Evolutionary conservation across 345 rosid genomes (phyloP).

Genomic region (Erucastrum elatum): DNA sequence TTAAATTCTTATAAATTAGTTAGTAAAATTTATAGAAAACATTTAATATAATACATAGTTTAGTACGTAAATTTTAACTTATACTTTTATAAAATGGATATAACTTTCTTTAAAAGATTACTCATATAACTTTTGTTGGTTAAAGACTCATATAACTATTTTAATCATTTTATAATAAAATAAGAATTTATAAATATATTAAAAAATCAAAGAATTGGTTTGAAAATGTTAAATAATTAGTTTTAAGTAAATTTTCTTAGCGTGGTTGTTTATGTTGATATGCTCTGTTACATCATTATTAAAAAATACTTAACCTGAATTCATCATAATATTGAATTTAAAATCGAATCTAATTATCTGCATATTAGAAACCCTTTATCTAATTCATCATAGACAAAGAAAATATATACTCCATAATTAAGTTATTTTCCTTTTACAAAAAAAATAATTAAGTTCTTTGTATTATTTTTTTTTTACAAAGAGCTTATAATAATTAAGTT

Average conservation of each 20-base stretch:
- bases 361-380: no score
- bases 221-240: neutral
- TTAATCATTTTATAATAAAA: neutral
- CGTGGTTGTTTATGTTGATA: neutral
- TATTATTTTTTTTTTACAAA: no score
- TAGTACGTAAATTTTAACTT: neutral
- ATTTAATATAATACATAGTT: neutral
- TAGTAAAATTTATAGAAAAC: neutral
- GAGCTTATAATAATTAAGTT: no score
- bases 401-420: no score
- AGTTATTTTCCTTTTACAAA: no score
- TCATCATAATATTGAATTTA: no score
- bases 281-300: neutral
- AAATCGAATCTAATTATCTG: no score
- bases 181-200: neutral
- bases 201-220: neutral
- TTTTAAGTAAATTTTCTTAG: neutral
- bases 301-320: neutral
- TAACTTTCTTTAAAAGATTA: neutral
- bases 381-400: no score
- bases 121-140: neutral
- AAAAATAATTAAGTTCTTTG: no score
- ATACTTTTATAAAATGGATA: neutral
- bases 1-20: neutral
- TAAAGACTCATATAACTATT: neutral